Percentiles rank a stretch among this genome's conserved stretches.
These are phyloP conservation scores for Eurotiales sp. DNA, from an alignment of 2,329 filamentous ascomycete genomes.

Conservation along the genomic window DNA sequence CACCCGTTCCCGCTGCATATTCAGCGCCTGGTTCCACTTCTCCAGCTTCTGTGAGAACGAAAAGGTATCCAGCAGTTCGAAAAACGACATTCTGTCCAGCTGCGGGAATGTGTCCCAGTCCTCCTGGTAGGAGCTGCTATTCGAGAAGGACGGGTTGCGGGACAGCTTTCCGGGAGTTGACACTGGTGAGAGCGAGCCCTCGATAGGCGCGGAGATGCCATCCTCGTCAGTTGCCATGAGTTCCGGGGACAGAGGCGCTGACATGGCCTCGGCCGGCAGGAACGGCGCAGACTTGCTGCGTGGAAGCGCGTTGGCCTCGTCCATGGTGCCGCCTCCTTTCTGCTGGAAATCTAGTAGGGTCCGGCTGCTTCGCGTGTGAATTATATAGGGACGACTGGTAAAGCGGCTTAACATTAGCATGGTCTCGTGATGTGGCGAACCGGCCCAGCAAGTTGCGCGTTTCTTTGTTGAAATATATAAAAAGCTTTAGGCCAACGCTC, in stretches of 20 bases:
- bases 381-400: constrained; percentile 32
- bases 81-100: constrained; percentile 81
- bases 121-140: constrained; percentile 78
- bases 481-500: too few relatives aligned
- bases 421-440: constrained; percentile 23
- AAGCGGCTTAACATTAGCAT: constrained; percentile 38
- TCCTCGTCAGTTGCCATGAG: constrained; percentile 23
- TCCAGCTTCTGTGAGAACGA: constrained; percentile 86
- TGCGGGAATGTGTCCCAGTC: constrained; percentile 85
- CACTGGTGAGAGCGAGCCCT: constrained; percentile 28
- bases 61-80: constrained; percentile 91
- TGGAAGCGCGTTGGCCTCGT: constrained; percentile 21
- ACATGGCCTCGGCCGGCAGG: constrained; percentile 22
- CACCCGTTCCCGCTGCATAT: constrained; percentile 79
- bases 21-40: constrained; percentile 78
- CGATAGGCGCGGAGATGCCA: constrained; percentile 22
- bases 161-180: constrained; percentile 52
- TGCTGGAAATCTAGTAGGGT: constrained; percentile 36
- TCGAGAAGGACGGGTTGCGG: constrained; percentile 76
- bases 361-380: constrained; percentile 30
- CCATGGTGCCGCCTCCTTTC: constrained; percentile 29
- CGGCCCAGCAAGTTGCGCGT: background rate
- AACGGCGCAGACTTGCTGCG: constrained; percentile 22
- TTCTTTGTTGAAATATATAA: background rate
- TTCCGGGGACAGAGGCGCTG: constrained; percentile 25